A percentile compares a stretch with the other conserved stretches of the same genome.
phyloP scores from a whole-genome alignment of 2,329 filamentous ascomycete genomes.

The Trichoderma atrobrunneum region DNA sequence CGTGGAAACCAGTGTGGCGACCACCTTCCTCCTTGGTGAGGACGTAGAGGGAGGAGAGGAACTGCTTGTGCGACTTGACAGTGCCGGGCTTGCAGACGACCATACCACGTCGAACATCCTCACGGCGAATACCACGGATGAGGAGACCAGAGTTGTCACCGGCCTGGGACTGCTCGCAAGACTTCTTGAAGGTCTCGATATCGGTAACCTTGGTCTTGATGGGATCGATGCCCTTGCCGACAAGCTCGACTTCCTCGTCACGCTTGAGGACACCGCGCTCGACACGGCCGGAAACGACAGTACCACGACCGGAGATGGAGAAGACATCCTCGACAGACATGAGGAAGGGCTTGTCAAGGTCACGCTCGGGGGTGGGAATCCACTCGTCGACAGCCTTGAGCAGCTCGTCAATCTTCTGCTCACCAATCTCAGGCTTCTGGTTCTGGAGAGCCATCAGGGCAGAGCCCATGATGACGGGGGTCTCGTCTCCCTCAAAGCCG shows the following conservation, averaged over 20 bases:
- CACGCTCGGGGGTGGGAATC: constrained; percentile 94
- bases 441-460: constrained; percentile 90
- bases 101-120: constrained; percentile 94
- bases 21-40: constrained; percentile 97
- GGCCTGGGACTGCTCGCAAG: constrained; percentile 90
- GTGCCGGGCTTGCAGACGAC: constrained; percentile 80
- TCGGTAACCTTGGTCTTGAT: constrained; percentile 99
- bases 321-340: constrained; percentile 97
- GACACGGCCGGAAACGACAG: constrained; percentile 93
- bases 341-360: constrained; percentile 97
- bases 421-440: constrained; percentile 82
- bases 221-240: constrained; percentile 76
- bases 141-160: constrained; percentile 98
- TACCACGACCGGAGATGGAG: constrained; percentile 89
- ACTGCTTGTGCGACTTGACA: constrained; percentile 84
- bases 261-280: constrained; percentile 93
- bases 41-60: constrained; percentile 94
- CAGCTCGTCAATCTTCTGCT: constrained; percentile 85
- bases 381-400: constrained; percentile 86
- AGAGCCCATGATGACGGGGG: constrained; percentile 94
- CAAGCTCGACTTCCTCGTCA: constrained; percentile 89
- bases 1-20: constrained; percentile 89
- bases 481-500: constrained; percentile 97
- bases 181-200: constrained; percentile 99
- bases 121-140: constrained; percentile 91